A percentile compares a stretch with the other conserved stretches of the same genome.
phyloP scores from a whole-genome alignment of 2,329 filamentous ascomycete genomes.

The Coniochaeta sp. region DNA sequence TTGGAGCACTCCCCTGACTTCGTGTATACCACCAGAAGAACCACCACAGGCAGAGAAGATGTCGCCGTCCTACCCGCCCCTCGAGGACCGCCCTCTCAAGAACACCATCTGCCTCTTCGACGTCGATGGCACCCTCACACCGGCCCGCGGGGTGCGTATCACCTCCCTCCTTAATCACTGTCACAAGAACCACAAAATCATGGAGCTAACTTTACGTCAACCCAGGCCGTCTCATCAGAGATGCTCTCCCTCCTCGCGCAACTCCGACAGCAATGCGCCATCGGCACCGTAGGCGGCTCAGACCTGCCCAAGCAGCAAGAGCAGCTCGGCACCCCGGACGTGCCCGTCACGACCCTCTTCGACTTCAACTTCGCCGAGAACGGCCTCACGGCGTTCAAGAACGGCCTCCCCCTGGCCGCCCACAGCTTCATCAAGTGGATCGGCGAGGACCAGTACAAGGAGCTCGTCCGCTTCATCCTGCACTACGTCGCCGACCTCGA shows the following conservation, averaged over 20 bases:
- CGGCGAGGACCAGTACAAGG: constrained; percentile 76
- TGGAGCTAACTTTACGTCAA: too few relatives aligned
- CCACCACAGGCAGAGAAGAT: constrained; percentile 22
- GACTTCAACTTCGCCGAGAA: constrained; percentile 98
- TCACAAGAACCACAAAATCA: not conserved
- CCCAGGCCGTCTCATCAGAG: constrained; percentile 66
- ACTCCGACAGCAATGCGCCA: constrained; percentile 80
- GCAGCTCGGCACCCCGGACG: constrained; percentile 66
- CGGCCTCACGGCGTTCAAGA: constrained; percentile 82
- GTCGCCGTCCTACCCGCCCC: constrained; percentile 56
- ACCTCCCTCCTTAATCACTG: not conserved
- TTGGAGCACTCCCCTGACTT: not conserved
- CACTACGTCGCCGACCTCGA: constrained; percentile 81
- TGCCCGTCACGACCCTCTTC: constrained; percentile 76
- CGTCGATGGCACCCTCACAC: constrained; percentile 87
- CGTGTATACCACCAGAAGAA: not conserved
- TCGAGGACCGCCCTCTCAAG: constrained; percentile 78
- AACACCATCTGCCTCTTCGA: constrained; percentile 95
- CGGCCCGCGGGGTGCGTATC: constrained; percentile 61
- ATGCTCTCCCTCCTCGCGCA: constrained; percentile 73
- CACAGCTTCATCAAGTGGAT: constrained; percentile 89
- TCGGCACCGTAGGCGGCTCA: constrained; percentile 89
- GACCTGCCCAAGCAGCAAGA: constrained; percentile 93
- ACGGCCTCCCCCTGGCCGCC: constrained; percentile 66
- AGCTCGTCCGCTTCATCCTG: constrained; percentile 66